Conservation (phyloP, 164 flowering plant genomes). For the Cinnamomum micranthum region DNA sequence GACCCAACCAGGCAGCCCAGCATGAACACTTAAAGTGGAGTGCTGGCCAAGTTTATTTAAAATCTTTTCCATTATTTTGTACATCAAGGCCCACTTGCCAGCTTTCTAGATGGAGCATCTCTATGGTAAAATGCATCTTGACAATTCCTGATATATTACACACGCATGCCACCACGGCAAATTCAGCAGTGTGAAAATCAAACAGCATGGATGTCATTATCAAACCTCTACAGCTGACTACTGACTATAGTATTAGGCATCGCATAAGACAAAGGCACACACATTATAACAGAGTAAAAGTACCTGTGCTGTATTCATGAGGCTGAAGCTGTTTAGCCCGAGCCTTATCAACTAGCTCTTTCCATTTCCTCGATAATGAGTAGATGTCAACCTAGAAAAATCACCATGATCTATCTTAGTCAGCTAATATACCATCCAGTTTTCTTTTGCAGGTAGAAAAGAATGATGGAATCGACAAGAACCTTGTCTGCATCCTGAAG, state of each 20-base stretch:
- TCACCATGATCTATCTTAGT: neutral
- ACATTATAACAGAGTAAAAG: neutral
- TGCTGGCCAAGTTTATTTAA: too few species aligned
- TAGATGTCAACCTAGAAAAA: constrained; percentile 70
- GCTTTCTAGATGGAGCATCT: too few species aligned
- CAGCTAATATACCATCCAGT: neutral
- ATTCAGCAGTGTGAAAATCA: too few species aligned
- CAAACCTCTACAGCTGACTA: neutral
- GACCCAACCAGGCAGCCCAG: too few species aligned
- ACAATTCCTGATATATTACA: too few species aligned
- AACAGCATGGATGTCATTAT: neutral
- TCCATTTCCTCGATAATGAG: constrained; percentile 93
- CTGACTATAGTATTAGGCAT: neutral
- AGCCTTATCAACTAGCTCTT: constrained; percentile 95
- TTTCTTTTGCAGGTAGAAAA: neutral
- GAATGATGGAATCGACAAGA: neutral
- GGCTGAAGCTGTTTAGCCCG: constrained; percentile 94
- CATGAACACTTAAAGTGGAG: too few species aligned
- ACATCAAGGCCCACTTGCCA: too few species aligned
- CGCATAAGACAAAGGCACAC: neutral
- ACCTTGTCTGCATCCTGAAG: constrained; percentile 99
- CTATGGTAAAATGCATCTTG: too few species aligned
- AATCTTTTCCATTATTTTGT: too few species aligned
- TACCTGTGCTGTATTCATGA: constrained; percentile 85
- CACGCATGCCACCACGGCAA: too few species aligned